Percentiles rank a stretch among this genome's conserved stretches.
Evolutionary conservation across 2,329 filamentous ascomycete species (phyloP).

Genomic region (Cladophialophora chaetospira): DNA sequence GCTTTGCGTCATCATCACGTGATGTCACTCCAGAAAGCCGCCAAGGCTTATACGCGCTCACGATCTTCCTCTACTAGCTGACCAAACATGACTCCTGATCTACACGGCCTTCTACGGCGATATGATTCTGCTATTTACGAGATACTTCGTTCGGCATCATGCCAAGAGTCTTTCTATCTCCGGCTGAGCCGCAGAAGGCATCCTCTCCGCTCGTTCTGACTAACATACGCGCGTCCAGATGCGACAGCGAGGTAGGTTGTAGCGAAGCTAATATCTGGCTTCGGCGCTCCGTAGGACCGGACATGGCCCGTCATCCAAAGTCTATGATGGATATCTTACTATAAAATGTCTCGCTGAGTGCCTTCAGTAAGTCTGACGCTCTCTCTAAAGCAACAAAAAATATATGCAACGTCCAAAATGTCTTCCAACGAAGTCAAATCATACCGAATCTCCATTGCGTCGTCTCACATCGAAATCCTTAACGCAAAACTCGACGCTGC

Average conservation of each 20-base stretch:
- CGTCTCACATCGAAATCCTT: conserved; percentile 39
- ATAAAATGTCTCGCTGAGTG: neutral
- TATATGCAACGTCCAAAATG: conserved; percentile 4
- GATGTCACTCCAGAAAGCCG: neutral
- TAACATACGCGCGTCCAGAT: neutral
- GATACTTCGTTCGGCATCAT: too few species aligned
- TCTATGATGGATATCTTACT: neutral
- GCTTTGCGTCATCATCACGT: neutral
- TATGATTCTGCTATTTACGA: too few species aligned
- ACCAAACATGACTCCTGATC: neutral
- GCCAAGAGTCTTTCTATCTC: too few species aligned
- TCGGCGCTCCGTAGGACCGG: neutral
- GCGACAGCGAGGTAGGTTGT: neutral
- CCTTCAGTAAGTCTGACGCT: neutral
- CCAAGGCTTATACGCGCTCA: neutral
- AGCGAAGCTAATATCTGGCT: neutral
- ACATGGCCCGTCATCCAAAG: neutral
- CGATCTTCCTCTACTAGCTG: neutral
- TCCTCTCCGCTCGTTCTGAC: neutral
- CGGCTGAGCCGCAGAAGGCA: neutral
- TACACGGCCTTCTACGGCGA: too few species aligned
- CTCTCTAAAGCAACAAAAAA: neutral
- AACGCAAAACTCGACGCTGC: conserved; percentile 41
- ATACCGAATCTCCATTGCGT: conserved; percentile 41
- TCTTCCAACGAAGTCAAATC: conserved; percentile 18